Percentiles rank a stretch among this genome's conserved stretches.
Conservation (phyloP, 2,329 filamentous ascomycete genomes). For the Aureobasidium namibiae region DNA sequence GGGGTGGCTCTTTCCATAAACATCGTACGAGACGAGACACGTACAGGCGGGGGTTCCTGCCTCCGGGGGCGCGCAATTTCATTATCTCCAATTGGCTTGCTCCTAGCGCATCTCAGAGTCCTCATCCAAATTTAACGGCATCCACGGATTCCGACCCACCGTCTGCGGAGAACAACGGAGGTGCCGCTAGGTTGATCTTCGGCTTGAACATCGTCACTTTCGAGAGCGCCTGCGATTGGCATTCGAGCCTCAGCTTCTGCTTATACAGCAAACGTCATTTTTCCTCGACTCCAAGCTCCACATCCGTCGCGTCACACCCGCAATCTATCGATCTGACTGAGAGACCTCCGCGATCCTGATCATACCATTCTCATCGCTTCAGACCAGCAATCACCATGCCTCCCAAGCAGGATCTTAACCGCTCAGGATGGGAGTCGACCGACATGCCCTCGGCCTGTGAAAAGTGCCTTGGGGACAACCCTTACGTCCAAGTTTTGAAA, state of each 20-base stretch:
- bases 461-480: constrained; percentile 89
- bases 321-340: background rate
- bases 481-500: constrained; percentile 98
- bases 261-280: constrained; percentile 2
- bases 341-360: background rate
- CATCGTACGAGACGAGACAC: constrained; percentile 5
- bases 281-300: background rate
- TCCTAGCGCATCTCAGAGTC: background rate
- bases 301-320: background rate
- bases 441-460: constrained; percentile 87
- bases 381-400: constrained; percentile 48
- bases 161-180: constrained; percentile 5
- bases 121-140: constrained; percentile 8
- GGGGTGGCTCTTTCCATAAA: constrained; percentile 6
- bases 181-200: constrained; percentile 63
- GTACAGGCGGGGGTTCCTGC: background rate
- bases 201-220: constrained; percentile 25
- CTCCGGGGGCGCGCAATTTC: constrained; percentile 1
- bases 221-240: background rate
- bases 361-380: background rate
- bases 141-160: background rate
- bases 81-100: constrained; percentile 4
- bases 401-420: constrained; percentile 88
- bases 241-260: background rate
- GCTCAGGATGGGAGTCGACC: constrained; percentile 91